These are phyloP conservation scores for Talaromyces borbonicus DNA, from an alignment of 495 filamentous ascomycete genomes.

Conservation along the genomic window DNA sequence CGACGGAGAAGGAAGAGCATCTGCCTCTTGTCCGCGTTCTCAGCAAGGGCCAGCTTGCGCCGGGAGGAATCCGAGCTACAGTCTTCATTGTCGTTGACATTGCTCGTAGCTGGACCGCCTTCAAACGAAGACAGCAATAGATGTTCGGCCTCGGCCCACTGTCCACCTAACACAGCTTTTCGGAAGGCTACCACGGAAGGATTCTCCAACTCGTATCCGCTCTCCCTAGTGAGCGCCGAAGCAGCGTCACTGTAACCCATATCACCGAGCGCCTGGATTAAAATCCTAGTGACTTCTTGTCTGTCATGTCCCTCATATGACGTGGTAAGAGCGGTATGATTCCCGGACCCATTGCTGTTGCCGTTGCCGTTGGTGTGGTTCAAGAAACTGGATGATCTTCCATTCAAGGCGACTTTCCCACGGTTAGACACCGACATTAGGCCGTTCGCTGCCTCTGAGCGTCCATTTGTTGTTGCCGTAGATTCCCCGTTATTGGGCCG, in stretches of 20 bases:
- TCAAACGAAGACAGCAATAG: constrained; percentile 58
- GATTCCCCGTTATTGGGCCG: constrained; percentile 44
- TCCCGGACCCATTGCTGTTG: constrained; percentile 39
- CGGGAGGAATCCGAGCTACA: constrained; percentile 18
- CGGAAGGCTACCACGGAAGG: constrained; percentile 76
- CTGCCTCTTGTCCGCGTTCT: constrained; percentile 46
- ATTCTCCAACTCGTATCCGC: constrained; percentile 82
- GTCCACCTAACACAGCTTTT: constrained; percentile 66
- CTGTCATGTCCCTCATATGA: constrained; percentile 75
- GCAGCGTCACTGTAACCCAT: constrained; percentile 77
- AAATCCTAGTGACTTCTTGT: constrained; percentile 85
- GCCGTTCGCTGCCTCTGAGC: constrained; percentile 40
- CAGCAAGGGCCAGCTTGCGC: constrained; percentile 39
- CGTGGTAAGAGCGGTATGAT: constrained; percentile 22
- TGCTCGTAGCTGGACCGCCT: too few relatives aligned
- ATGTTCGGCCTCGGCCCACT: constrained; percentile 77
- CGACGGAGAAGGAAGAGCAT: constrained; percentile 76
- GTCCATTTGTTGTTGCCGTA: constrained; percentile 33
- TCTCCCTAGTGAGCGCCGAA: constrained; percentile 62
- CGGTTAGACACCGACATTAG: constrained; percentile 17
- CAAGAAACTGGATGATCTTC: constrained; percentile 27
- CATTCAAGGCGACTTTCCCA: constrained; percentile 42
- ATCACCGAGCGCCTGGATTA: constrained; percentile 85
- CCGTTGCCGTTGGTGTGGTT: constrained; percentile 29
- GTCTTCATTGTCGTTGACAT: constrained; percentile 31